phyloP scores from a whole-genome alignment of 2,329 filamentous ascomycete genomes.

The Thermoascus crustaceus region DNA sequence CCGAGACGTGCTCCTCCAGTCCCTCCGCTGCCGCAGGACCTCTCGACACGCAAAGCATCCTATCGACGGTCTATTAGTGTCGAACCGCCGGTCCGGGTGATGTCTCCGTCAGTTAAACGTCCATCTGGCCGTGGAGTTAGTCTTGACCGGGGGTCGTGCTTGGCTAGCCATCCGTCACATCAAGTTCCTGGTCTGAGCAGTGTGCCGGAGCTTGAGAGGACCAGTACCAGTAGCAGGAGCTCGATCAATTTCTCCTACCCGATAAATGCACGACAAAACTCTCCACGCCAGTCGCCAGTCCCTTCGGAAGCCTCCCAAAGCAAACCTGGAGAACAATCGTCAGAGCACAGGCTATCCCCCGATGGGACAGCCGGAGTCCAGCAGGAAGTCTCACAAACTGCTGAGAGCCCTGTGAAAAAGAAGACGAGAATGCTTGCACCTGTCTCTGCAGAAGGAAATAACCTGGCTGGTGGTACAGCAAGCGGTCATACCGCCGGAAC shows the following conservation, averaged over 20 bases:
- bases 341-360: slow-evolving; percentile 16
- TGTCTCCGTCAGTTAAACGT: slow-evolving; percentile 35
- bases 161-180: slow-evolving; percentile 10
- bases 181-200: slow-evolving; percentile 17
- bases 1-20: slow-evolving; percentile 59
- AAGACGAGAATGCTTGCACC: slow-evolving; percentile 17
- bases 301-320: slow-evolving; percentile 11
- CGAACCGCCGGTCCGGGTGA: slow-evolving; percentile 41
- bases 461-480: slow-evolving; percentile 17
- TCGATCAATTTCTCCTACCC: slow-evolving; percentile 45
- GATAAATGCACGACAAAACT: slow-evolving; percentile 33
- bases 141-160: slow-evolving; percentile 26
- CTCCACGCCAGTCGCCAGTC: slow-evolving; percentile 24
- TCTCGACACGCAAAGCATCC: slow-evolving; percentile 21
- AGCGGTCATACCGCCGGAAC: slow-evolving; percentile 18
- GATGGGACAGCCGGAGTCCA: slow-evolving; percentile 17
- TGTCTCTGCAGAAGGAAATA: slow-evolving; percentile 19
- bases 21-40: slow-evolving; percentile 58
- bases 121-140: slow-evolving; percentile 30
- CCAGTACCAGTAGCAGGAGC: slow-evolving; percentile 32
- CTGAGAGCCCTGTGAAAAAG: slow-evolving; percentile 21
- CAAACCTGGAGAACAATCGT: slow-evolving; percentile 9
- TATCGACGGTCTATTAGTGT: slow-evolving; percentile 43
- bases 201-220: slow-evolving; percentile 30
- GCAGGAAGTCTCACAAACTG: slow-evolving; percentile 15